These are phyloP conservation scores for Angophora floribunda DNA, from an alignment of 345 rosid genomes.

Conservation along the genomic window DNA sequence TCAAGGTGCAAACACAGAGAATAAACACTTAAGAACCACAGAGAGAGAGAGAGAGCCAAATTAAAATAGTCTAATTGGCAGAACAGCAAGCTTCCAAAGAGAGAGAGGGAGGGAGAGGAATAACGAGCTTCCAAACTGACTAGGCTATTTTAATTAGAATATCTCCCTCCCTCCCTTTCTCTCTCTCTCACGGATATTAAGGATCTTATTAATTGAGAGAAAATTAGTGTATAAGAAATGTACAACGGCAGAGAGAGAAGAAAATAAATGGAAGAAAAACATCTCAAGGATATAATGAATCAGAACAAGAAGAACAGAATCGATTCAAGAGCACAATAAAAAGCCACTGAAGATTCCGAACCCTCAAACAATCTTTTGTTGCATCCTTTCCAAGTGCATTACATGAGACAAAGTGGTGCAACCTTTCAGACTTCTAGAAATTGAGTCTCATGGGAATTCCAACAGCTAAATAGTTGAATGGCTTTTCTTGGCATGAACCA, in stretches of 20 bases:
- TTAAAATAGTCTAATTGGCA: too few relatives aligned
- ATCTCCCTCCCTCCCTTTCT: neutral
- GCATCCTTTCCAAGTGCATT: neutral
- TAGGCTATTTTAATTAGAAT: neutral
- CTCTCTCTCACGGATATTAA: neutral
- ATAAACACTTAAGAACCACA: neutral
- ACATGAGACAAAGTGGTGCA: neutral
- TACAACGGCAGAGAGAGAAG: neutral
- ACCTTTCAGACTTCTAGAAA: neutral
- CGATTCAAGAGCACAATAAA: neutral
- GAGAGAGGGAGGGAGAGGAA: too few relatives aligned
- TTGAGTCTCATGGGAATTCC: neutral
- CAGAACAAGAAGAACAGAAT: neutral
- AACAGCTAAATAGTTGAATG: neutral
- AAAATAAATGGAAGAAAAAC: neutral
- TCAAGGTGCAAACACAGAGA: neutral
- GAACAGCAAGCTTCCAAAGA: too few relatives aligned
- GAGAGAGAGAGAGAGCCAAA: neutral
- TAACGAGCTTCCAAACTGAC: neutral
- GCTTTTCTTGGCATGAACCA: neutral
- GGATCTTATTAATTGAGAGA: neutral
- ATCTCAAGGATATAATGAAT: neutral
- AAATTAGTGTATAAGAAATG: neutral
- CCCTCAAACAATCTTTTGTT: neutral
- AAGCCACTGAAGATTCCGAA: neutral